phyloP scores from a whole-genome alignment of 805 yeast species.

The Lachancea sp. region DNA sequence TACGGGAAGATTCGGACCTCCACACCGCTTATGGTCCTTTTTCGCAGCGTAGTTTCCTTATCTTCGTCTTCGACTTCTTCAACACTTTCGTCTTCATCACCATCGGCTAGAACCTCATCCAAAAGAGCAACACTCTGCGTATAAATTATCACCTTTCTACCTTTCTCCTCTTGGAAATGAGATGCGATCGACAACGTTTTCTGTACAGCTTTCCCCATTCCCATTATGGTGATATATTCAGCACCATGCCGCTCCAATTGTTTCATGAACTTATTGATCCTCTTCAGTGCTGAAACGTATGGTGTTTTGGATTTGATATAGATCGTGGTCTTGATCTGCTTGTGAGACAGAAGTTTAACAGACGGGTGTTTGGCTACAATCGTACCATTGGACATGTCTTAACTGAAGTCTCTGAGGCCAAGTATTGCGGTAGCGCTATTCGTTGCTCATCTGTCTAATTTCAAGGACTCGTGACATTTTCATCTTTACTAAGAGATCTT shows the following conservation, averaged over 20 bases:
- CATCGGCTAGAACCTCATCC: conserved; percentile 52
- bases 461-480: no score
- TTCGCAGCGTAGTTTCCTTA: conserved; percentile 29
- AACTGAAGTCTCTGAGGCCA: neutral
- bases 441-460: no score
- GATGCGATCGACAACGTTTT: conserved; percentile 58
- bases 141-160: conserved; percentile 47
- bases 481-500: no score
- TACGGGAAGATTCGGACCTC: conserved; percentile 37
- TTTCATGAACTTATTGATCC: conserved; percentile 47
- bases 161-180: conserved; percentile 47
- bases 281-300: conserved; percentile 63
- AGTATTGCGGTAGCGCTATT: neutral
- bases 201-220: conserved; percentile 70
- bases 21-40: conserved; percentile 38
- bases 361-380: conserved; percentile 22
- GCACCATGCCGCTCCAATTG: conserved; percentile 41
- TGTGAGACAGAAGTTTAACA: conserved; percentile 33
- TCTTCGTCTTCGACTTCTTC: conserved; percentile 28
- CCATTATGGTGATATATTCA: conserved; percentile 51
- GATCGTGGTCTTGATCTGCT: conserved; percentile 43
- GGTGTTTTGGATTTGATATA: conserved; percentile 64
- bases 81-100: conserved; percentile 23
- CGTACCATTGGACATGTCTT: conserved; percentile 3
- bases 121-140: conserved; percentile 64